Conservation (phyloP, 1,139 yeast genomes). For the Yamadazyma atlantica region DNA sequence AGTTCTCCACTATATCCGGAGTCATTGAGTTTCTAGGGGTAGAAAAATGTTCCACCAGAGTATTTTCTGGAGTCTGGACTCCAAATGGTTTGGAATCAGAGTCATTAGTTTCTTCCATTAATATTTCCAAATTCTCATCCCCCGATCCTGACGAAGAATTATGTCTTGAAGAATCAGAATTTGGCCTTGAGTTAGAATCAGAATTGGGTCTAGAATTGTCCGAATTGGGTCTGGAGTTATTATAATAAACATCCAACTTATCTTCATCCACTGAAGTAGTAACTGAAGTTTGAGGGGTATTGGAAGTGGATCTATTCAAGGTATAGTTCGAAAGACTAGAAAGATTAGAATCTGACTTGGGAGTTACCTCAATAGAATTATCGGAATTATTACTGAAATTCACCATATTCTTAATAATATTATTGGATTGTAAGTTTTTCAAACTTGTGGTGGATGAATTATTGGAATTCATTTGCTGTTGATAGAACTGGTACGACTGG, state of each 20-base stretch:
- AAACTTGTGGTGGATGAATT: conserved; percentile 15
- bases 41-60: conserved; percentile 6
- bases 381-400: conserved; percentile 13
- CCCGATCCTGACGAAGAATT: conserved; percentile 7
- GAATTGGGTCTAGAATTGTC: too few species aligned
- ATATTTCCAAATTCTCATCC: conserved; percentile 8
- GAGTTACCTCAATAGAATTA: conserved; percentile 9
- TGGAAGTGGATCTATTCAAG: conserved; percentile 29
- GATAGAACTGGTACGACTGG: conserved; percentile 12
- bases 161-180: too few species aligned
- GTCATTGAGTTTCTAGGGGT: conserved; percentile 7
- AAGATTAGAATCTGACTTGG: conserved; percentile 22
- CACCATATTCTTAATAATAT: conserved; percentile 13
- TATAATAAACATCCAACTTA: conserved; percentile 3
- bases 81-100: not conserved
- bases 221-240: conserved; percentile 5
- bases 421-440: conserved; percentile 14
- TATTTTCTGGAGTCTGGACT: conserved; percentile 8
- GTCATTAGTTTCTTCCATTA: conserved; percentile 5
- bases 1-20: conserved; percentile 6
- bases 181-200: too few species aligned
- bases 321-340: conserved; percentile 26
- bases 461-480: conserved; percentile 13
- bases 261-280: conserved; percentile 18
- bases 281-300: conserved; percentile 41